Percentiles rank a stretch among this genome's conserved stretches.
These are phyloP conservation scores for Talaromyces liani DNA, from an alignment of 495 filamentous ascomycete genomes.

Conservation along the genomic window DNA sequence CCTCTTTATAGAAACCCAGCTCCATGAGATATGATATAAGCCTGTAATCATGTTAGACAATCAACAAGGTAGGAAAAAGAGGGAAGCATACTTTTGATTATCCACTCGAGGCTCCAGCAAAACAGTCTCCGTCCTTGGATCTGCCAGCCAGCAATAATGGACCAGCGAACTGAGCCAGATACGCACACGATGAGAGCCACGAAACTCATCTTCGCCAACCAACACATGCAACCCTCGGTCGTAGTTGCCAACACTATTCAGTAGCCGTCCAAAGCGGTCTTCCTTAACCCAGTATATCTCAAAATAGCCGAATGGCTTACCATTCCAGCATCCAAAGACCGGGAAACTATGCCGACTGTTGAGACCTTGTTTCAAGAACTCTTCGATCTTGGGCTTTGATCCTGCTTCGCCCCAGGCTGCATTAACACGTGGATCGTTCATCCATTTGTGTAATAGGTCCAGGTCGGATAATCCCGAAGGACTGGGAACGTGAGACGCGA, in stretches of 20 bases:
- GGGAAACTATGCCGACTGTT: slow-evolving; percentile 73
- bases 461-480: slow-evolving; percentile 49
- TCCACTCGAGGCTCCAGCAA: slow-evolving; percentile 87
- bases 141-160: slow-evolving; percentile 74
- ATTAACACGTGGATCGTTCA: slow-evolving; percentile 78
- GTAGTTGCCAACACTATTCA: slow-evolving; percentile 62
- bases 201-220: slow-evolving; percentile 87
- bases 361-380: slow-evolving; percentile 60
- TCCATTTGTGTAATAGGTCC: slow-evolving; percentile 80
- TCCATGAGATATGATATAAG: slow-evolving; percentile 69
- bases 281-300: slow-evolving; percentile 99
- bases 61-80: neutral
- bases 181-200: slow-evolving; percentile 65
- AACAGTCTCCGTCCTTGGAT: slow-evolving; percentile 74
- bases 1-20: slow-evolving; percentile 81
- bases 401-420: slow-evolving; percentile 73
- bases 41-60: slow-evolving; percentile 34
- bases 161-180: slow-evolving; percentile 80
- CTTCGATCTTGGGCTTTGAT: slow-evolving; percentile 53
- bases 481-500: slow-evolving; percentile 17
- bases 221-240: slow-evolving; percentile 85
- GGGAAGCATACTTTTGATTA: slow-evolving; percentile 88
- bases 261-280: slow-evolving; percentile 61
- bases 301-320: slow-evolving; percentile 93
- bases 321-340: slow-evolving; percentile 89